Evolutionary conservation across 78 protist species (phyloP).

Genomic region (Protostelium mycophagum): DNA sequence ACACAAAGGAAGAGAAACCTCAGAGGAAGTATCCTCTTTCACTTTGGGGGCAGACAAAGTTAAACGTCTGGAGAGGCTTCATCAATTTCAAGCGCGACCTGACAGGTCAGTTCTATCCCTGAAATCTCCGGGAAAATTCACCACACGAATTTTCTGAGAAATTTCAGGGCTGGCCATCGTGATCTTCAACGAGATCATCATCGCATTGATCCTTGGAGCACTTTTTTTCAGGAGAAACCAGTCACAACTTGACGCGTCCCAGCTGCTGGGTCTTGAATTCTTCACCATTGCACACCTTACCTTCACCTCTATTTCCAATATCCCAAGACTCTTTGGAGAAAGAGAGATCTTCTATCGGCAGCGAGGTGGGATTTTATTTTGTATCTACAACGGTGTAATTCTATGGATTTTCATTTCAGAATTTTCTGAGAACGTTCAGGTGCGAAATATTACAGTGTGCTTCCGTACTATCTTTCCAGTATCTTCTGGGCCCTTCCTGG

Average conservation of each 20-base stretch:
- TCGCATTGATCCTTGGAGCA: not conserved
- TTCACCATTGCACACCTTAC: not conserved
- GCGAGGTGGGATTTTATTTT: not conserved
- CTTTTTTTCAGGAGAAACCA: not conserved
- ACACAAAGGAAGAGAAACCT: not conserved
- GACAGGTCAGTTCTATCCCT: too few relatives aligned
- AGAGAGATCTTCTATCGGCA: constrained; percentile 25
- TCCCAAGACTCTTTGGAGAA: constrained; percentile 8
- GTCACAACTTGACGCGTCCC: not conserved
- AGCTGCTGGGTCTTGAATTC: not conserved
- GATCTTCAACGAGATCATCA: not conserved
- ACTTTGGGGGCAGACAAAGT: not conserved
- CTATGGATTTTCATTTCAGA: too few relatives aligned
- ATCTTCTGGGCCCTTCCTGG: constrained; percentile 14
- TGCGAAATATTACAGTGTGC: constrained; percentile 13
- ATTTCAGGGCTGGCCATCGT: not conserved
- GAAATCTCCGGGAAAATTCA: too few relatives aligned
- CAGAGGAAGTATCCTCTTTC: not conserved
- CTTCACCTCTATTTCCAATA: not conserved
- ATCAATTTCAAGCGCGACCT: not conserved
- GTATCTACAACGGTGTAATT: not conserved
- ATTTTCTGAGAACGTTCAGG: too few relatives aligned
- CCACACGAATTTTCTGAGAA: too few relatives aligned
- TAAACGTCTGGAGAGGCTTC: not conserved
- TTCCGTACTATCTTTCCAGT: constrained; percentile 16